A percentile compares a stretch with the other conserved stretches of the same genome.
Evolutionary conservation across 345 rosid species (phyloP).

Genomic region (Lepidium africanum): DNA sequence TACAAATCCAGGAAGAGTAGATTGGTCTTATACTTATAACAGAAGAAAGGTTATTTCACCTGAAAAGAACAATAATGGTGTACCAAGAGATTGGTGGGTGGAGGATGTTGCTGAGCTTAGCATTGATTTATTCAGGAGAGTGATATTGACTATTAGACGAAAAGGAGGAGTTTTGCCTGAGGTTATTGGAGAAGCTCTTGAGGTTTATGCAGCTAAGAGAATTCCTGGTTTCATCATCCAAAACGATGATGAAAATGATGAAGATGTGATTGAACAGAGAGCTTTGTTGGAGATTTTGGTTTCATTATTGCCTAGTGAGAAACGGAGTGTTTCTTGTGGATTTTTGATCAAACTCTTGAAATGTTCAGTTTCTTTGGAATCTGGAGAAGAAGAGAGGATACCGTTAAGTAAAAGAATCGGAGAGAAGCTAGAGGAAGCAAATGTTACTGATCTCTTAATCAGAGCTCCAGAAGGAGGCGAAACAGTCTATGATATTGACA

Average conservation of each 20-base stretch:
- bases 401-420: constrained; percentile 46
- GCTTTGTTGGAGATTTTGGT: constrained; percentile 50
- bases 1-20: constrained; percentile 46
- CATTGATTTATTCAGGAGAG: constrained; percentile 49
- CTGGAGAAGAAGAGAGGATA: constrained; percentile 40
- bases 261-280: constrained; percentile 31
- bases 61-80: constrained; percentile 22
- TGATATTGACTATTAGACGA: constrained; percentile 36
- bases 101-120: constrained; percentile 62
- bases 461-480: constrained; percentile 38
- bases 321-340: constrained; percentile 44
- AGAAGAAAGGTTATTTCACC: constrained; percentile 46
- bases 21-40: constrained; percentile 72
- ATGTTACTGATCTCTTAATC: constrained; percentile 44
- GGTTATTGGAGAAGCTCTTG: constrained; percentile 57
- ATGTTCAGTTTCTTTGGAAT: constrained; percentile 38
- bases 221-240: constrained; percentile 40
- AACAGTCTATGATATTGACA: constrained; percentile 46
- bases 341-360: constrained; percentile 57
- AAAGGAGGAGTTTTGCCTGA: constrained; percentile 37
- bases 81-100: constrained; percentile 77
- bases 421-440: constrained; percentile 56
- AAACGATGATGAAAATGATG: constrained; percentile 15
- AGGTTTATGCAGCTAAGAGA: constrained; percentile 48
- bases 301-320: constrained; percentile 45